phyloP scores from a whole-genome alignment of 2,329 filamentous ascomycete genomes.

The Aspergillus piperis region DNA sequence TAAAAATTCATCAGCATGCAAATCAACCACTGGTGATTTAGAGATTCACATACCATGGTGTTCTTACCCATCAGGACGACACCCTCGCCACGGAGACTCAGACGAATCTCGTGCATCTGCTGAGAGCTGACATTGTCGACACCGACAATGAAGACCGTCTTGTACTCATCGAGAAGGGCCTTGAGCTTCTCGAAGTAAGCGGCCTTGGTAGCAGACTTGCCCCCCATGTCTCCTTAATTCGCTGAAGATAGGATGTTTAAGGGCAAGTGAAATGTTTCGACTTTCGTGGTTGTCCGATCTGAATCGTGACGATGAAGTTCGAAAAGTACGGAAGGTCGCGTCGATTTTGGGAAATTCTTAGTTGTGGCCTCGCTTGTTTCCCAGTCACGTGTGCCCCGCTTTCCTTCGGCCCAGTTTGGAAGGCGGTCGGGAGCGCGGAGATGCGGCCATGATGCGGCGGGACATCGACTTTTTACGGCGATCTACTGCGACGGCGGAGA shows the following conservation, averaged over 20 bases:
- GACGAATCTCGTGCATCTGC: constrained; percentile 99
- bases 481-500: background rate
- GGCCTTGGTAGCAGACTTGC: constrained; percentile 91
- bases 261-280: constrained; percentile 65
- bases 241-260: constrained; percentile 99
- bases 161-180: constrained; percentile 92
- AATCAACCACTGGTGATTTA: background rate
- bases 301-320: constrained; percentile 29
- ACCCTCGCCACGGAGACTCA: constrained; percentile 83
- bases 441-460: background rate
- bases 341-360: constrained; percentile 30
- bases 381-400: constrained; percentile 33
- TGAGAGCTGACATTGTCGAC: constrained; percentile 99
- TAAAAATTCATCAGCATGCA: constrained; percentile 36
- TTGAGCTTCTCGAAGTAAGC: constrained; percentile 99
- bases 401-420: background rate
- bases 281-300: constrained; percentile 28
- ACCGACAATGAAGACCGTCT: constrained; percentile 94
- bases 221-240: constrained; percentile 95
- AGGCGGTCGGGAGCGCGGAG: constrained; percentile 2
- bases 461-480: background rate
- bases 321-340: constrained; percentile 14
- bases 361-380: constrained; percentile 44
- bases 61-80: constrained; percentile 99
- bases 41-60: constrained; percentile 76